Evolutionary conservation across 2,329 filamentous ascomycete species (phyloP).

Genomic region (Dothideomycetes sp.): DNA sequence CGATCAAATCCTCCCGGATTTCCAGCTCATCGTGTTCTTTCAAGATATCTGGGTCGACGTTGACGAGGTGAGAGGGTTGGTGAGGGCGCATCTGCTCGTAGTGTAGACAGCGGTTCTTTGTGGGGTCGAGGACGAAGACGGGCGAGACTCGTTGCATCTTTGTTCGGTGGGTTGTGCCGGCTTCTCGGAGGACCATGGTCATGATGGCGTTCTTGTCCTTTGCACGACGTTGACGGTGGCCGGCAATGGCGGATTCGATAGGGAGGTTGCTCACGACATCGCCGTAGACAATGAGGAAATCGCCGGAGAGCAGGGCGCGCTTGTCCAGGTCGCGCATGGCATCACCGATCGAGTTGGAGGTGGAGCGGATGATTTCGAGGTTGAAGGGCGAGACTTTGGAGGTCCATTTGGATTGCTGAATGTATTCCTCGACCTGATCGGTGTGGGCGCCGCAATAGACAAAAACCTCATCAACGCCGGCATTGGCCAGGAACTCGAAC

Average conservation of each 20-base stretch:
- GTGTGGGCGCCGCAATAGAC: conserved; percentile 85
- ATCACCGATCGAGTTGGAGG: conserved; percentile 81
- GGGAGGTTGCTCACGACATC: conserved; percentile 85
- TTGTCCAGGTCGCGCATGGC: conserved; percentile 89
- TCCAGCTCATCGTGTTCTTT: conserved; percentile 67
- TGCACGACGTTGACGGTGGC: conserved; percentile 70
- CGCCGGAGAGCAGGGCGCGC: conserved; percentile 72
- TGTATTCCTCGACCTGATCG: conserved; percentile 77
- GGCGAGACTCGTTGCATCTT: conserved; percentile 66
- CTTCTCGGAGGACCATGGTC: conserved; percentile 84
- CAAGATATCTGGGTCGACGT: conserved; percentile 71
- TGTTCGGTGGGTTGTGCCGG: conserved; percentile 64
- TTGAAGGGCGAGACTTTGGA: conserved; percentile 69
- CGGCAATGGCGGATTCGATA: conserved; percentile 67
- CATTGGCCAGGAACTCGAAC: conserved; percentile 88
- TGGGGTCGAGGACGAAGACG: conserved; percentile 77
- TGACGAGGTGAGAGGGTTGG: conserved; percentile 55
- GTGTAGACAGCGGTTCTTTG: conserved; percentile 73
- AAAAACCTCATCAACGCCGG: conserved; percentile 88
- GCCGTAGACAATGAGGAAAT: conserved; percentile 88
- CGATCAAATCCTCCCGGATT: conserved; percentile 77
- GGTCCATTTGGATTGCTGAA: conserved; percentile 69
- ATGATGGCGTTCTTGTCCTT: conserved; percentile 93
- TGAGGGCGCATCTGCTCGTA: conserved; percentile 82
- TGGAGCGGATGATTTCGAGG: conserved; percentile 77